Conservation (phyloP, 352 stramenopile species). For the Phytophthora macrochlamydospora region DNA sequence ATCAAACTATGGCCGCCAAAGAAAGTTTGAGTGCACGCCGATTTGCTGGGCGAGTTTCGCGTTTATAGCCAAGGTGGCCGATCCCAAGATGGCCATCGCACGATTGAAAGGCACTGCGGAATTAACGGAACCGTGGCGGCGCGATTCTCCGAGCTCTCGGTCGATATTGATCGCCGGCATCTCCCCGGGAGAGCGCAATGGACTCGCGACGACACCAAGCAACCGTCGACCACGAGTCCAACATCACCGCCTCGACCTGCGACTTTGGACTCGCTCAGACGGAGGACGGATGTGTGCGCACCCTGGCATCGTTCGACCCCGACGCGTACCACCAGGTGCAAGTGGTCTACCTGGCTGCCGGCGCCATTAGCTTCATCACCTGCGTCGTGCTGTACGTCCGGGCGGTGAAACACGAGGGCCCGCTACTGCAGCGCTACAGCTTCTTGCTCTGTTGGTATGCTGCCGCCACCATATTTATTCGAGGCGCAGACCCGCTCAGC, state of each 20-base stretch:
- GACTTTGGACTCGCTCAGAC: slow-evolving; percentile 38
- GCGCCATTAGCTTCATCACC: slow-evolving; percentile 30
- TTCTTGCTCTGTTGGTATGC: slow-evolving; percentile 53
- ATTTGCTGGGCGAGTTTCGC: not conserved
- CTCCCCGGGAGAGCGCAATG: not conserved
- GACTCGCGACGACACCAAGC: not conserved
- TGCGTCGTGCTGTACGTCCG: slow-evolving; percentile 43
- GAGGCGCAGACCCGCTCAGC: slow-evolving; percentile 44
- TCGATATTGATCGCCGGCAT: too few relatives aligned
- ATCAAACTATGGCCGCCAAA: not conserved
- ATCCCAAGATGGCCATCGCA: not conserved
- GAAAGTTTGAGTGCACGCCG: not conserved
- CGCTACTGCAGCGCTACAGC: slow-evolving; percentile 47
- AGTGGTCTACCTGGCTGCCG: slow-evolving; percentile 36
- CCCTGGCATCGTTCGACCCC: slow-evolving; percentile 34
- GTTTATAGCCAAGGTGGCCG: not conserved
- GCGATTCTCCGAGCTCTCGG: not conserved
- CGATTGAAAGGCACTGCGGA: not conserved
- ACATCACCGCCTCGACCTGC: slow-evolving; percentile 21
- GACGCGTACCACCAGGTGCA: slow-evolving; percentile 37
- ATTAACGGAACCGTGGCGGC: too few relatives aligned
- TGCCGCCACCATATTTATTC: slow-evolving; percentile 48
- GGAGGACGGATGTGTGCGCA: slow-evolving; percentile 34
- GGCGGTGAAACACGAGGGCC: slow-evolving; percentile 40
- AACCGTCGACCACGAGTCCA: not conserved